Evolutionary conservation across 1,284 basidiomycete genomes (phyloP), one percentile per base, ranked within the genome.

Genomic region (Apiotrichum siamense): DNA sequence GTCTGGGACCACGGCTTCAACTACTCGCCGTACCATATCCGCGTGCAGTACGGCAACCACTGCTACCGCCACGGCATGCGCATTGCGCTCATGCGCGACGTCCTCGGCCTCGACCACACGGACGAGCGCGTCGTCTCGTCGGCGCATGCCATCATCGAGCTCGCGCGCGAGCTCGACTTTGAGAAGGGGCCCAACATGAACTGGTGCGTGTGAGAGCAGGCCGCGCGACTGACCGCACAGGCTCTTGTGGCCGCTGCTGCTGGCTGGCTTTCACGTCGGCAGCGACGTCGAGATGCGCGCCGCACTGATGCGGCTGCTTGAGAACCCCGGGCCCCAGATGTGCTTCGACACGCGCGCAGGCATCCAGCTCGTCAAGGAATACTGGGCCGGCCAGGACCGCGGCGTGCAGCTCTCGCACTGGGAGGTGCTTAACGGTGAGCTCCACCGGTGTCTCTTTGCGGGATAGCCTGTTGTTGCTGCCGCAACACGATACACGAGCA

Each of bases 161-260:
- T 70, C 7, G 64, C 60, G 2, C 62, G 58, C 10, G 70, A 69
- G 52, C 53, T 66, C 10, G 52, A 57, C 20, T 54, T 54, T n/a
- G 55, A 50, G 21, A 44, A 54, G 23, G 55, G 55, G n/a, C 52
- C 52, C 4, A 53, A 48, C n/a, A 62, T 70, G 47, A 64, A 63
- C 35, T 69, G 67, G 67, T 69, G 37, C 50, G 67, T 57, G 5
- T 1, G 7, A 10, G 5, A 12, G 37, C 15, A 10, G 10, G 3
- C 12, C 1, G 2, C 25, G 11, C 43, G 10, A 43, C 54, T 55
- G 23, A 49, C 38, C 21, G 13, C 39, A 5, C 37, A 72, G 70
- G 70, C 46, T 72, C 11, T 66, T 69, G 9, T 72, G 70, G 70
- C 70, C 70, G 3, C 64, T 69, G 26, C 39, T 72, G 18, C 63